These are phyloP conservation scores for Coffea eugenioides DNA, from an alignment of 257 asterid genomes.

Conservation along the genomic window DNA sequence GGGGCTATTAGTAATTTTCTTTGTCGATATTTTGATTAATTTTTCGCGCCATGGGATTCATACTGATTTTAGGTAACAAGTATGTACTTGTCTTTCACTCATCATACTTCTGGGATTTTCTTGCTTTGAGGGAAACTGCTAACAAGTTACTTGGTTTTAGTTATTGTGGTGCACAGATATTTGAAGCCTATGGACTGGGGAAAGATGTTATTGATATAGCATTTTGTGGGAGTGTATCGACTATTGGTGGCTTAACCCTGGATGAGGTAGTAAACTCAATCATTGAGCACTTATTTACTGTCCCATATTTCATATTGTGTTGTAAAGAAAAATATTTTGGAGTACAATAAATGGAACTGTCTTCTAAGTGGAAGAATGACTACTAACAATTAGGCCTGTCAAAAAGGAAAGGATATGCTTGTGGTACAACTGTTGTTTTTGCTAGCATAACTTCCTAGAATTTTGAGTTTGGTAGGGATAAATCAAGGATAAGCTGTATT, in stretches of 20 bases:
- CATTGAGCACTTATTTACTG: too few relatives aligned
- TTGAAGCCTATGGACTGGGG: constrained; percentile 95
- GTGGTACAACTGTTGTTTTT: background rate
- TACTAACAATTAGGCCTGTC: too few relatives aligned
- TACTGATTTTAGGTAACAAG: background rate
- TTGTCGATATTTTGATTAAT: constrained; percentile 18
- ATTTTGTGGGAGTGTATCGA: constrained; percentile 89
- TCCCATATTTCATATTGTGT: background rate
- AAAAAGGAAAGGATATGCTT: too few relatives aligned
- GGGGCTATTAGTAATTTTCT: background rate
- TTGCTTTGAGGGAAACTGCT: constrained; percentile 13
- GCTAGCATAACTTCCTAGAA: background rate
- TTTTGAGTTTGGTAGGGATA: background rate
- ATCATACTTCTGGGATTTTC: constrained; percentile 12
- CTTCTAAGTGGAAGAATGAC: too few relatives aligned
- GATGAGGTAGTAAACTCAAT: constrained; percentile 71
- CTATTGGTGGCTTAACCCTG: constrained; percentile 89
- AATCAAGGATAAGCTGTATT: background rate
- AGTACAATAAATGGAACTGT: too few relatives aligned
- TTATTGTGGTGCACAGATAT: constrained; percentile 98
- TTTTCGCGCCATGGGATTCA: constrained; percentile 10
- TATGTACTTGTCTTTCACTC: constrained; percentile 5
- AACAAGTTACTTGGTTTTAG: constrained; percentile 46
- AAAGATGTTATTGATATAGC: constrained; percentile 75
- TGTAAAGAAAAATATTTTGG: too few relatives aligned